Conservation (phyloP, 345 rosid species). For the Arabidopsis arenosa region DNA sequence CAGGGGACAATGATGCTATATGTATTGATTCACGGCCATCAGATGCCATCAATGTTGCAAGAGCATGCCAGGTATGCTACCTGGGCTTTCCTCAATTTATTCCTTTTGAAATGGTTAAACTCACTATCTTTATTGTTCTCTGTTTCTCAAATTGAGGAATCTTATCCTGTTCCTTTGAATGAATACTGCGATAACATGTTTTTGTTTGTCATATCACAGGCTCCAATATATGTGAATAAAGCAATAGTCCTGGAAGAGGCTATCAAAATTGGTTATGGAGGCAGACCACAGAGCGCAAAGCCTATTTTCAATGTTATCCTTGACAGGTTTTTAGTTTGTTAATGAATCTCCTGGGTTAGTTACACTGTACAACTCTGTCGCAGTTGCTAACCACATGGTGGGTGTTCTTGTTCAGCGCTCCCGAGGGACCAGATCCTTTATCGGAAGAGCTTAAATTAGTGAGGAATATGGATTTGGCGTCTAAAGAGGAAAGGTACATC, state of each 20-base stretch:
- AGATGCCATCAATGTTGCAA: slow-evolving; percentile 88
- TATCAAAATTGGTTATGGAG: slow-evolving; percentile 75
- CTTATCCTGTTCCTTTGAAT: neutral
- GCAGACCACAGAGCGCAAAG: slow-evolving; percentile 55
- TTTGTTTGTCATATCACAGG: slow-evolving; percentile 53
- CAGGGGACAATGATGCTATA: slow-evolving; percentile 59
- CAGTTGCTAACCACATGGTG: slow-evolving; percentile 42
- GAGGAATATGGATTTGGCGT: slow-evolving; percentile 72
- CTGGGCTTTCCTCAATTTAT: neutral
- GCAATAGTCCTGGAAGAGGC: slow-evolving; percentile 79
- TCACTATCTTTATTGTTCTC: neutral
- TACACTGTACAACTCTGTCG: slow-evolving; percentile 28
- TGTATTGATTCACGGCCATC: slow-evolving; percentile 85
- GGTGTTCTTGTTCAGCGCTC: slow-evolving; percentile 61
- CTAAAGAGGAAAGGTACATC: slow-evolving; percentile 74
- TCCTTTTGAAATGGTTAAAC: neutral
- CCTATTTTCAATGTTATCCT: slow-evolving; percentile 72
- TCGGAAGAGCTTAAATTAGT: slow-evolving; percentile 73
- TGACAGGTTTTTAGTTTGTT: slow-evolving; percentile 62
- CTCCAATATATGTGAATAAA: slow-evolving; percentile 84
- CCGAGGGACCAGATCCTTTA: slow-evolving; percentile 74
- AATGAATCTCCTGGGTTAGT: slow-evolving; percentile 19
- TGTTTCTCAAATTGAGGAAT: neutral
- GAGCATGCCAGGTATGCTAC: slow-evolving; percentile 44
- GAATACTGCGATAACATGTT: slow-evolving; percentile 5